phyloP scores from a whole-genome alignment of 2,329 filamentous ascomycete genomes.

The Aspergillus candidus region DNA sequence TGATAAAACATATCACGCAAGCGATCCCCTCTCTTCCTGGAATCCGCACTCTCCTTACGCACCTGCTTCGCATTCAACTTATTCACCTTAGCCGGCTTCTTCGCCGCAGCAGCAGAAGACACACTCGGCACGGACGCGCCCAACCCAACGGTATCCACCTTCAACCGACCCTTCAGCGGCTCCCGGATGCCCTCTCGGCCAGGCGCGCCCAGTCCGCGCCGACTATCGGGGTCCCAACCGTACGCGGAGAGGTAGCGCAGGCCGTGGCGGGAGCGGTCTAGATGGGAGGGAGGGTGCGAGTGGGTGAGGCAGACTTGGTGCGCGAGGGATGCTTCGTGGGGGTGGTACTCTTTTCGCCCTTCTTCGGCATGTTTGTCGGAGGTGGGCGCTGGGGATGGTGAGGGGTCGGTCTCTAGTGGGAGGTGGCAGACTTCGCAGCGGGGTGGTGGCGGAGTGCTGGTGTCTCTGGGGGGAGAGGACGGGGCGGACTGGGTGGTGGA shows the following conservation, averaged over 20 bases:
- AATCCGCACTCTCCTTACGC: slow-evolving; percentile 55
- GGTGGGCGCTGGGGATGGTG: slow-evolving; percentile 17
- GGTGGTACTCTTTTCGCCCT: slow-evolving; percentile 3
- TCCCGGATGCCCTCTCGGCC: slow-evolving; percentile 65
- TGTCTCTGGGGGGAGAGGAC: slow-evolving; percentile 4
- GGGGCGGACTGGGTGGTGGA: slow-evolving; percentile 4
- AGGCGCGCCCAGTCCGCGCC: slow-evolving; percentile 63
- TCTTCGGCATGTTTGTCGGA: background rate
- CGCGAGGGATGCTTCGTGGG: slow-evolving; percentile 47
- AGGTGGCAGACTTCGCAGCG: slow-evolving; percentile 56
- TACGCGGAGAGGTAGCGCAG: slow-evolving; percentile 51
- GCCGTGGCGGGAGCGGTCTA: slow-evolving; percentile 52
- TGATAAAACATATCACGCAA: slow-evolving; percentile 67
- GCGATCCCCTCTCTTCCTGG: slow-evolving; percentile 57
- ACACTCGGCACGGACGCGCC: slow-evolving; percentile 43
- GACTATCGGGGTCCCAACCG: slow-evolving; percentile 56
- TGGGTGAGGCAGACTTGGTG: slow-evolving; percentile 55
- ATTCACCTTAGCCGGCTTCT: slow-evolving; percentile 38
- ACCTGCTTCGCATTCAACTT: slow-evolving; percentile 65
- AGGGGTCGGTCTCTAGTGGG: slow-evolving; percentile 35
- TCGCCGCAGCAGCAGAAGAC: slow-evolving; percentile 12
- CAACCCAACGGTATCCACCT: slow-evolving; percentile 69
- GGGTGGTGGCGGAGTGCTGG: background rate
- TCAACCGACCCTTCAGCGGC: slow-evolving; percentile 66
- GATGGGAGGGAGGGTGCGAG: slow-evolving; percentile 51